phyloP scores from a whole-genome alignment of 257 asterid genomes.

The Penstemon eatonii region DNA sequence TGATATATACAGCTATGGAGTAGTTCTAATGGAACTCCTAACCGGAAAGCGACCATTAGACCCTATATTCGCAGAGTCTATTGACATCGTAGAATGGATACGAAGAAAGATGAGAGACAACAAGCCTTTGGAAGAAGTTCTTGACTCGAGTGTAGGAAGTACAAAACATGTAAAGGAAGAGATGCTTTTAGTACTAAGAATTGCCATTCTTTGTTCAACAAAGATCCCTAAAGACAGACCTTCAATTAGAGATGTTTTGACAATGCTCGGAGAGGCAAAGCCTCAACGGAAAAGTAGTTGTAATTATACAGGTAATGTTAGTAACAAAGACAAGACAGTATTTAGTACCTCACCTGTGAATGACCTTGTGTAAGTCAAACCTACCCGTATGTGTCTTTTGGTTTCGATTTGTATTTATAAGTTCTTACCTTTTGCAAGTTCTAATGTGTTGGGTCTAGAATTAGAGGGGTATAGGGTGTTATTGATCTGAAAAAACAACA shows the following conservation, averaged over 20 bases:
- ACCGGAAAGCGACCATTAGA: conserved; percentile 56
- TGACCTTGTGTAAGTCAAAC: conserved; percentile 29
- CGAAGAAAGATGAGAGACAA: conserved; percentile 36
- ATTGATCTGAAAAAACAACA: not conserved
- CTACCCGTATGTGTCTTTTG: not conserved
- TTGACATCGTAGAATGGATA: conserved; percentile 50
- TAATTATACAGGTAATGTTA: conserved; percentile 25
- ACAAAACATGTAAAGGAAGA: conserved; percentile 54
- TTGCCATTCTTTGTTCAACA: conserved; percentile 54
- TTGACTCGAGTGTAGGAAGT: conserved; percentile 40
- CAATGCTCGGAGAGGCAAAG: conserved; percentile 61
- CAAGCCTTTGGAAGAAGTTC: conserved; percentile 36
- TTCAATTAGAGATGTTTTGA: conserved; percentile 53
- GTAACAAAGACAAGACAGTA: conserved; percentile 37
- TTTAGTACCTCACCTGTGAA: conserved; percentile 48
- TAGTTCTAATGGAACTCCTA: conserved; percentile 55
- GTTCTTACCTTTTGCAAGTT: not conserved
- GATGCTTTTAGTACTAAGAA: conserved; percentile 50
- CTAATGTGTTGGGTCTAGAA: not conserved
- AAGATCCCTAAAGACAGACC: conserved; percentile 56
- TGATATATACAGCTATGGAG: conserved; percentile 61
- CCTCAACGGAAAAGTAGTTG: conserved; percentile 51
- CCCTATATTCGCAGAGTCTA: conserved; percentile 51
- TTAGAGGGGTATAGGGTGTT: conserved; percentile 4
- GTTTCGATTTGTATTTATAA: conserved; percentile 22